Percentiles rank a stretch among this genome's conserved stretches.
Evolutionary conservation across 2,329 filamentous ascomycete species (phyloP).

Genomic region (Neocucurbitaria cava): DNA sequence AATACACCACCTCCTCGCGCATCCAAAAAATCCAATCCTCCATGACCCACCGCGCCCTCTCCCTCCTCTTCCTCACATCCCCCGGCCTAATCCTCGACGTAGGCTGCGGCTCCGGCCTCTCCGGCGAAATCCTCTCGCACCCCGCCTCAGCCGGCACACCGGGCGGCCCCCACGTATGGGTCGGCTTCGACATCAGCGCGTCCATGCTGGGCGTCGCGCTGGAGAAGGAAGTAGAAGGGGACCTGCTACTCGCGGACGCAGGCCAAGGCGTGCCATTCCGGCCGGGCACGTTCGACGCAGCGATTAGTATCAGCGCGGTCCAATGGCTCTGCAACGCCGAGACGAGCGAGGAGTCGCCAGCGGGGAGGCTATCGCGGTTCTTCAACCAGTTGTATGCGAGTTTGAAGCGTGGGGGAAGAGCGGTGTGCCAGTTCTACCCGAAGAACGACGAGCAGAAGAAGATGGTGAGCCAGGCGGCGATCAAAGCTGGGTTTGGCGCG

Average conservation of each 20-base stretch:
- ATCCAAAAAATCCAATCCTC: constrained; percentile 94
- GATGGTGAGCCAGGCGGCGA: constrained; percentile 91
- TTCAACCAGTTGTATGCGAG: constrained; percentile 92
- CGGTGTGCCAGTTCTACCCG: constrained; percentile 97
- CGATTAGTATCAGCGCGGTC: constrained; percentile 93
- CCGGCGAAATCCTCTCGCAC: constrained; percentile 89
- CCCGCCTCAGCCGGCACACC: constrained; percentile 65
- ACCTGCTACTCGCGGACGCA: constrained; percentile 92
- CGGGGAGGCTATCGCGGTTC: constrained; percentile 80
- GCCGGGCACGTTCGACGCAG: constrained; percentile 90
- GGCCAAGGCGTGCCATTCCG: constrained; percentile 95
- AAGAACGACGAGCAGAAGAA: constrained; percentile 90
- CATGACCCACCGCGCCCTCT: constrained; percentile 93
- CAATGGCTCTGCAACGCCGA: constrained; percentile 99
- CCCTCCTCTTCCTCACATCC: constrained; percentile 79
- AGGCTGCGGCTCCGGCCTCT: constrained; percentile 95
- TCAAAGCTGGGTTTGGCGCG: constrained; percentile 93
- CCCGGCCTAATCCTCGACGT: constrained; percentile 93
- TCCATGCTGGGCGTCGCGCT: constrained; percentile 98
- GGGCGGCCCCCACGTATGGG: constrained; percentile 88
- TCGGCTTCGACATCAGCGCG: constrained; percentile 95
- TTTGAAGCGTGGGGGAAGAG: constrained; percentile 81
- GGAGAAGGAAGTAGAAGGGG: constrained; percentile 89
- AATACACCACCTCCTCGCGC: constrained; percentile 95
- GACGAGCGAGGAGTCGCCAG: constrained; percentile 80